Percentiles rank a stretch among this genome's conserved stretches.
Conservation (phyloP, 352 stramenopile genomes). For the Phytopythium oedochilum region DNA sequence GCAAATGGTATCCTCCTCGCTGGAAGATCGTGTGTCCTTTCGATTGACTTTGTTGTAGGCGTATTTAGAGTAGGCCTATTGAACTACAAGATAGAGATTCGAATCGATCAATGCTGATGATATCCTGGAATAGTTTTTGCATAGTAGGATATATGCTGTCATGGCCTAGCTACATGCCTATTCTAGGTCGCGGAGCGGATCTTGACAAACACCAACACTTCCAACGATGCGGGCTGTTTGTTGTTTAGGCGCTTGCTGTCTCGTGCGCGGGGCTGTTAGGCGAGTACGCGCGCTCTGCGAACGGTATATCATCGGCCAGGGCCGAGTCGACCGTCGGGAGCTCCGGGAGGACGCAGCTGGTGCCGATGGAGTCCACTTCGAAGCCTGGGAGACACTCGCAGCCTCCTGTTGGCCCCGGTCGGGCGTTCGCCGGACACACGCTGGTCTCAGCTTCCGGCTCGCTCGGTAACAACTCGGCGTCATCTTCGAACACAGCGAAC, state of each 20-base stretch:
- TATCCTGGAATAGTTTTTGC: too few species aligned
- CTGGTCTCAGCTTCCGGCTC: neutral
- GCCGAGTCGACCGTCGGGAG: neutral
- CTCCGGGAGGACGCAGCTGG: constrained; percentile 25
- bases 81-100: too few species aligned
- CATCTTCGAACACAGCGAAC: constrained; percentile 13
- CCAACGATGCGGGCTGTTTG: neutral
- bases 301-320: neutral
- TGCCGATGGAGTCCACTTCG: constrained; percentile 18
- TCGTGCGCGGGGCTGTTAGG: neutral
- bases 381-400: constrained; percentile 46
- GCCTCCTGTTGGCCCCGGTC: constrained; percentile 18
- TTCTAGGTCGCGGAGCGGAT: too few species aligned
- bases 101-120: too few species aligned
- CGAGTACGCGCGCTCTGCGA: neutral
- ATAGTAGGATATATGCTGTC: too few species aligned
- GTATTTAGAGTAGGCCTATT: too few species aligned
- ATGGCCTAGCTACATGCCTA: too few species aligned
- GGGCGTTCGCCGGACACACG: constrained; percentile 32
- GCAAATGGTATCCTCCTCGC: too few species aligned
- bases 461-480: neutral
- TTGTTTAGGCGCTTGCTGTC: neutral
- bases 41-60: neutral
- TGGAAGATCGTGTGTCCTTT: neutral
- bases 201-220: neutral